A percentile compares a stretch with the other conserved stretches of the same genome.
phyloP scores from a whole-genome alignment of 352 stramenopile species.

The Lagenidium giganteum region DNA sequence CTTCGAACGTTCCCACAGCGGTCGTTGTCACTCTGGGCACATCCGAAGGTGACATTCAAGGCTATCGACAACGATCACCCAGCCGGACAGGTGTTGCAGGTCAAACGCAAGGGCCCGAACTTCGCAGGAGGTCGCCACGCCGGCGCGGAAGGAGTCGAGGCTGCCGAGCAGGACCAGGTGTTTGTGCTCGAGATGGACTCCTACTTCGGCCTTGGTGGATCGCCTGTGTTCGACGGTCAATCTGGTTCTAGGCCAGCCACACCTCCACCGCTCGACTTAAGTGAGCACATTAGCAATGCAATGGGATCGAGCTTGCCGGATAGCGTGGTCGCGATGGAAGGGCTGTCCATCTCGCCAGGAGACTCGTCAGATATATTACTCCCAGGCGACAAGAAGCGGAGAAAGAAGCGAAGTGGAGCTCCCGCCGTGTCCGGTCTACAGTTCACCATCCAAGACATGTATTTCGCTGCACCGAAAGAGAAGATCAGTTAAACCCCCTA shows the following conservation, averaged over 20 bases:
- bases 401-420: slow-evolving; percentile 3
- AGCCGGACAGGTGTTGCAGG: slow-evolving; percentile 48
- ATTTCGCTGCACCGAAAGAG: slow-evolving; percentile 52
- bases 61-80: slow-evolving; percentile 46
- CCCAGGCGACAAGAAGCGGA: slow-evolving; percentile 15
- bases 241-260: slow-evolving; percentile 33
- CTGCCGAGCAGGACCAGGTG: slow-evolving; percentile 64
- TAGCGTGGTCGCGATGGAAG: too few species aligned
- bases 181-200: slow-evolving; percentile 87
- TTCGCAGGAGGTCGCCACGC: too few species aligned
- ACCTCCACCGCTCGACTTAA: slow-evolving; percentile 53
- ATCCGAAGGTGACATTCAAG: slow-evolving; percentile 70
- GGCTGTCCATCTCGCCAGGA: slow-evolving; percentile 15
- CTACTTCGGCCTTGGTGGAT: slow-evolving; percentile 80
- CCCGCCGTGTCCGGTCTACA: slow-evolving; percentile 25
- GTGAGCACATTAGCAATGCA: slow-evolving; percentile 71
- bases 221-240: slow-evolving; percentile 63
- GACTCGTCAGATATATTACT: too few species aligned
- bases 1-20: slow-evolving; percentile 60
- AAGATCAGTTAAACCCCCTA: slow-evolving; percentile 7
- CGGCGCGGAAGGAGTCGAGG: slow-evolving; percentile 32
- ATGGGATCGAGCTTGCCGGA: too few species aligned
- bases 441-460: slow-evolving; percentile 81
- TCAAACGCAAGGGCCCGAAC: slow-evolving; percentile 71
- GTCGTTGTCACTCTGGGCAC: slow-evolving; percentile 65